phyloP scores from a whole-genome alignment of 2,329 filamentous ascomycete genomes.

The Orbilia quercus region DNA sequence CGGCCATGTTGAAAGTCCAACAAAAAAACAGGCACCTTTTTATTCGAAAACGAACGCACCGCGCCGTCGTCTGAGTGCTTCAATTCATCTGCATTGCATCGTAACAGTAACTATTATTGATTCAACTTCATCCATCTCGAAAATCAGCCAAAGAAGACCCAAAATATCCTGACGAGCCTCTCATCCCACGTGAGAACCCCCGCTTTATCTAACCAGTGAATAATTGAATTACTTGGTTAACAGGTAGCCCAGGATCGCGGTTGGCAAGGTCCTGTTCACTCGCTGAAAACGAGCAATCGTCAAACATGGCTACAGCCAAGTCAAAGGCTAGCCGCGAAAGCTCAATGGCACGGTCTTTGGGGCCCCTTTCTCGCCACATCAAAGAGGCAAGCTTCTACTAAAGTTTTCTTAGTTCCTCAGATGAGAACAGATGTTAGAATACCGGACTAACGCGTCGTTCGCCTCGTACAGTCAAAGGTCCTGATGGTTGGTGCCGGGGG shows the following conservation, averaged over 20 bases:
- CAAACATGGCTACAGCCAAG: slow-evolving; percentile 13
- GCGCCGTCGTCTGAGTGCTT: not conserved
- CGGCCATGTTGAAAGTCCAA: not conserved
- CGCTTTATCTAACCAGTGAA: no score
- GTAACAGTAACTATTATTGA: no score
- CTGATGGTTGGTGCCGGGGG: slow-evolving; percentile 96
- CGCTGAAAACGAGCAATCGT: no score
- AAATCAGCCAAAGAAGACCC: no score
- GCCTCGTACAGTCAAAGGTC: slow-evolving; percentile 75
- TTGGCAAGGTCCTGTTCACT: no score
- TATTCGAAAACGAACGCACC: no score
- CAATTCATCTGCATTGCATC: not conserved
- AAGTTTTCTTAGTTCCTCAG: not conserved
- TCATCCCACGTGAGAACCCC: no score
- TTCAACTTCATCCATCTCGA: no score
- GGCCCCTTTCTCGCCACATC: slow-evolving; percentile 72
- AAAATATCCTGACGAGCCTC: no score
- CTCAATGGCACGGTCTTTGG: slow-evolving; percentile 70
- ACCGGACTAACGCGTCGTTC: slow-evolving; percentile 30
- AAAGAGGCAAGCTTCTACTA: slow-evolving; percentile 70
- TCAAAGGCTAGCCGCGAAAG: slow-evolving; percentile 20
- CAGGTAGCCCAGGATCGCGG: no score
- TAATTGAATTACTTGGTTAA: no score
- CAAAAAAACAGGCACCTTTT: no score
- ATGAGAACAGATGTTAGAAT: not conserved